A percentile compares a stretch with the other conserved stretches of the same genome.
These are phyloP conservation scores for Sarcomyxa edulis DNA, from an alignment of 768 basidiomycete species.

Conservation along the genomic window DNA sequence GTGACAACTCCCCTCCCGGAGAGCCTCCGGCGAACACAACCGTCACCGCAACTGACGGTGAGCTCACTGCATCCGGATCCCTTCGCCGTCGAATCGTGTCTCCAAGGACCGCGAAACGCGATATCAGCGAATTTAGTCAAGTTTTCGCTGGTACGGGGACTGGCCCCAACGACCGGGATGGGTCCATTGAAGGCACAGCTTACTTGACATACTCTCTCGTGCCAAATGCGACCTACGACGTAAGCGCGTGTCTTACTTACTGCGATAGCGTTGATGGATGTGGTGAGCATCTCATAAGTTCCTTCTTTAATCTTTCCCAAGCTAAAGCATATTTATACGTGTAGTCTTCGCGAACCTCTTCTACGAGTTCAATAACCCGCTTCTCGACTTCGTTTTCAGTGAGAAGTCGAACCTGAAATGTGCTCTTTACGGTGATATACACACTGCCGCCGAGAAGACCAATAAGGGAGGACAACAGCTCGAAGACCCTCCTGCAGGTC, in stretches of 20 bases:
- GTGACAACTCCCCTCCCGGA: constrained; percentile 23
- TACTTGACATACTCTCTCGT: constrained; percentile 44
- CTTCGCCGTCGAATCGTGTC: constrained; percentile 11
- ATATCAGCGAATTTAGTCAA: constrained; percentile 23
- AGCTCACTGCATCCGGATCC: constrained; percentile 20
- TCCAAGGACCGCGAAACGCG: constrained; percentile 16
- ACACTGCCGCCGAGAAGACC: constrained; percentile 37
- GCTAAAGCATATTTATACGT: not conserved
- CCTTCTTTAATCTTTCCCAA: constrained; percentile 1
- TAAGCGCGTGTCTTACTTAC: constrained; percentile 35
- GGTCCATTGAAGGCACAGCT: constrained; percentile 40
- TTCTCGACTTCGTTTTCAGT: constrained; percentile 31
- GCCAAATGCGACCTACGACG: constrained; percentile 38
- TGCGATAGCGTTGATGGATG: constrained; percentile 32
- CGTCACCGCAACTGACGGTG: constrained; percentile 41
- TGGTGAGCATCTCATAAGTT: constrained; percentile 21
- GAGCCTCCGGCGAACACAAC: constrained; percentile 28
- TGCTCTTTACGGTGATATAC: constrained; percentile 37
- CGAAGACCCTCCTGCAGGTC: constrained; percentile 25
- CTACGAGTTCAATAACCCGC: constrained; percentile 42
- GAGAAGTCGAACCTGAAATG: constrained; percentile 44
- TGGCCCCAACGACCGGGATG: constrained; percentile 31
- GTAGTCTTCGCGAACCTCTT: constrained; percentile 45
- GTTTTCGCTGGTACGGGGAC: constrained; percentile 33
- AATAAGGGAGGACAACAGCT: constrained; percentile 40